These are phyloP conservation scores for Apodospora peruviana DNA, from an alignment of 495 filamentous ascomycete genomes.

Conservation along the genomic window DNA sequence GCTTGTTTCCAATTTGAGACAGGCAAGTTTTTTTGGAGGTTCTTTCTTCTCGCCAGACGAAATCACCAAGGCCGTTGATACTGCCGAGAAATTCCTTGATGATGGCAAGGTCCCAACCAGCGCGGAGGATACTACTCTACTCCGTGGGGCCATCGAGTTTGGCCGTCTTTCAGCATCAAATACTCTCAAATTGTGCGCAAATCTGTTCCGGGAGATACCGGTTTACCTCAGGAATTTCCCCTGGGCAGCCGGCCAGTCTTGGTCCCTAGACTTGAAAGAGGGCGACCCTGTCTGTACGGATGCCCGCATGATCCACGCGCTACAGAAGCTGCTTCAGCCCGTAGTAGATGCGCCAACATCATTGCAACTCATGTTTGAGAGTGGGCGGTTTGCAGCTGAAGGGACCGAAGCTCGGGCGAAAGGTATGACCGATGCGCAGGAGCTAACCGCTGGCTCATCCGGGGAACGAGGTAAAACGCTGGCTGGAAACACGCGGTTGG, in stretches of 20 bases:
- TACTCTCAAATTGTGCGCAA: conserved; percentile 58
- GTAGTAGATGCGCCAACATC: conserved; percentile 30
- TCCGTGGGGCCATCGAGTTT: conserved; percentile 57
- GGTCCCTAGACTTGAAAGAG: conserved; percentile 53
- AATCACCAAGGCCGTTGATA: conserved; percentile 55
- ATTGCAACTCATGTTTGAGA: conserved; percentile 30
- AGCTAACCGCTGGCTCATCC: neutral
- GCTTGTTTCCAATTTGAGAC: conserved; percentile 71
- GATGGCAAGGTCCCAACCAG: conserved; percentile 46
- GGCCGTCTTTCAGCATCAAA: conserved; percentile 56
- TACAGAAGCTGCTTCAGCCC: conserved; percentile 35
- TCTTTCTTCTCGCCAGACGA: conserved; percentile 64
- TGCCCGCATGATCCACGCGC: conserved; percentile 29
- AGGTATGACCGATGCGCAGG: conserved; percentile 17
- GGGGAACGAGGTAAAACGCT: conserved; percentile 8
- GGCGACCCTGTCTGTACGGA: conserved; percentile 35
- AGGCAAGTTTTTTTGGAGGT: conserved; percentile 84
- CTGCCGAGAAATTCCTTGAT: conserved; percentile 58
- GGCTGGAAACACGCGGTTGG: conserved; percentile 35
- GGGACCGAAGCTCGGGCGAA: conserved; percentile 28
- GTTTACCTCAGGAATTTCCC: conserved; percentile 61
- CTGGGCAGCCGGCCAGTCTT: conserved; percentile 46
- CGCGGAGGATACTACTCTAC: conserved; percentile 50
- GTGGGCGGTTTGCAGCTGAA: conserved; percentile 27
- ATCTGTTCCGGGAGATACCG: conserved; percentile 69